Percentiles rank a stretch among this genome's conserved stretches.
Conservation (phyloP, 192 early-diverging fungal species). For the Allomyces javanicus region DNA sequence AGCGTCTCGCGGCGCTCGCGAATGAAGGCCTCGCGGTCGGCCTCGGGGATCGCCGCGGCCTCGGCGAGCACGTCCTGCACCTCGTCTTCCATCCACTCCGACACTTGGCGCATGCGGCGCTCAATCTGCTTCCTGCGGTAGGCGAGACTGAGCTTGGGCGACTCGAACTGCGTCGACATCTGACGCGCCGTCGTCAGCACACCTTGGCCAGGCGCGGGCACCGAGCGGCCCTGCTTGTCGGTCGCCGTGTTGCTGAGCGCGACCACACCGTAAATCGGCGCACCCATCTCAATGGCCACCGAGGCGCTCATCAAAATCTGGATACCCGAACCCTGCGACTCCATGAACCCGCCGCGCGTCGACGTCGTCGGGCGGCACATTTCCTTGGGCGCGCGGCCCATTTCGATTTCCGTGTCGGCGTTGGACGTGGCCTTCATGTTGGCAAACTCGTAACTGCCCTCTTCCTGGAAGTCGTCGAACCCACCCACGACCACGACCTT, state of each 20-base stretch:
- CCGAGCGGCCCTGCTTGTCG: slow-evolving; percentile 82
- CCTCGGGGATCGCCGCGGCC: slow-evolving; percentile 1
- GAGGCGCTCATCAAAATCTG: slow-evolving; percentile 75
- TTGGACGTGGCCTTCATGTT: slow-evolving; percentile 91
- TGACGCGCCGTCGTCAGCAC: slow-evolving; percentile 80
- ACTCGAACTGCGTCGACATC: slow-evolving; percentile 20
- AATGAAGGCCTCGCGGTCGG: not conserved
- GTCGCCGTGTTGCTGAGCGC: slow-evolving; percentile 73
- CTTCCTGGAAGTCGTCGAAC: slow-evolving; percentile 83
- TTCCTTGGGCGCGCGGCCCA: slow-evolving; percentile 67
- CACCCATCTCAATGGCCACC: slow-evolving; percentile 77
- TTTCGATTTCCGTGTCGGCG: slow-evolving; percentile 56
- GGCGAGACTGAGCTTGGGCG: slow-evolving; percentile 53
- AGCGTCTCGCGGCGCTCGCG: slow-evolving; percentile 5
- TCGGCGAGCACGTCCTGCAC: slow-evolving; percentile 45
- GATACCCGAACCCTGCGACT: slow-evolving; percentile 73
- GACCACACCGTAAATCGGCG: slow-evolving; percentile 79
- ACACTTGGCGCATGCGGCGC: slow-evolving; percentile 53
- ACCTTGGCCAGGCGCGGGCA: slow-evolving; percentile 88
- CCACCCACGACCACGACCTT: slow-evolving; percentile 84
- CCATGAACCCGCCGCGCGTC: slow-evolving; percentile 82
- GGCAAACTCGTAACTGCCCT: slow-evolving; percentile 83
- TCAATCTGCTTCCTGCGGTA: slow-evolving; percentile 63
- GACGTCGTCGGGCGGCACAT: slow-evolving; percentile 80
- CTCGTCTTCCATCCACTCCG: slow-evolving; percentile 56